phyloP scores from a whole-genome alignment of 345 rosid species.

The Eucalyptus pauciflora region DNA sequence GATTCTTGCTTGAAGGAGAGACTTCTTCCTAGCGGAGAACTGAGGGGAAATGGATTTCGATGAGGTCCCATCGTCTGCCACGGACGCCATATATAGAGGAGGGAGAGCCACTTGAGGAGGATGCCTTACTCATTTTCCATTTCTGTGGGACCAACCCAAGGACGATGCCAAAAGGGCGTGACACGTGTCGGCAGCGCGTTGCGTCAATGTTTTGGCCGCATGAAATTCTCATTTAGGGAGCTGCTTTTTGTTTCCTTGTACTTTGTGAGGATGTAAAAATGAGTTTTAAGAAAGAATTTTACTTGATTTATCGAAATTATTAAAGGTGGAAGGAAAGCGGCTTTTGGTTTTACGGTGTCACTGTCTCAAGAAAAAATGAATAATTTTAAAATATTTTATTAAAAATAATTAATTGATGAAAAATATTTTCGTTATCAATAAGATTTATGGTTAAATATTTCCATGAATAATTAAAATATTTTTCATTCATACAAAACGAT shows the following conservation, averaged over 20 bases:
- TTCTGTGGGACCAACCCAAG: neutral
- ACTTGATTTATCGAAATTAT: neutral
- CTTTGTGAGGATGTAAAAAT: neutral
- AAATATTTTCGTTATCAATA: rapidly evolving
- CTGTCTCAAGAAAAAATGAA: neutral
- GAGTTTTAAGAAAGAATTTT: neutral
- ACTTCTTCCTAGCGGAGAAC: neutral
- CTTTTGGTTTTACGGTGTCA: neutral
- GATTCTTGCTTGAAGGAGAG: neutral
- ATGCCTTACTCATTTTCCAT: neutral
- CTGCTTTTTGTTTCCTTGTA: neutral
- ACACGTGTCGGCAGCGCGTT: neutral
- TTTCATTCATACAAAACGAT: rapidly evolving
- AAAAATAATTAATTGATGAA: neutral
- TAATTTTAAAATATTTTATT: neutral
- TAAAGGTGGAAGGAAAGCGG: neutral
- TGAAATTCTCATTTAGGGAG: neutral
- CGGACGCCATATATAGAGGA: neutral
- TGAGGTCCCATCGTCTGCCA: neutral
- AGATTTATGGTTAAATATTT: neutral
- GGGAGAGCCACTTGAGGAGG: neutral
- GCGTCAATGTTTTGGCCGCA: neutral
- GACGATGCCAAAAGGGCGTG: neutral
- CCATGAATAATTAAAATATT: rapidly evolving
- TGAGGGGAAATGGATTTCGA: neutral